Conservation (phyloP, 495 filamentous ascomycete genomes). For the Trichoderma orchidacearum region DNA sequence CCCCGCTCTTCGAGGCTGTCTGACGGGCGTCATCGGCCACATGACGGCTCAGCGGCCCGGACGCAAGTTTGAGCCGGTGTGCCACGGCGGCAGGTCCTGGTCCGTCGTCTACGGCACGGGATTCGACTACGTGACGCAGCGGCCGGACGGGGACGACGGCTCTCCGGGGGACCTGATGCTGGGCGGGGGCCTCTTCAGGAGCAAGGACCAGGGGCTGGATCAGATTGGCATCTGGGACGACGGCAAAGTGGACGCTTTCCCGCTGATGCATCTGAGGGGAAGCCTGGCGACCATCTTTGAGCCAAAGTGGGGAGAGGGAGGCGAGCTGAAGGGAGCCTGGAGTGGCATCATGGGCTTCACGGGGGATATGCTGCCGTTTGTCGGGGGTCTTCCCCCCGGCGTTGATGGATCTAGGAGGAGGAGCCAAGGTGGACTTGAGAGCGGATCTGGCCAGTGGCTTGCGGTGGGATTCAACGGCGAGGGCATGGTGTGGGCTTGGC, state of each 20-base stretch:
- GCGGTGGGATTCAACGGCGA: slow-evolving; percentile 31
- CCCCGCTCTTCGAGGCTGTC: slow-evolving; percentile 24
- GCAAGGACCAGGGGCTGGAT: slow-evolving; percentile 12
- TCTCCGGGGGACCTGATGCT: slow-evolving; percentile 16
- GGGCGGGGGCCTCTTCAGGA: slow-evolving; percentile 20
- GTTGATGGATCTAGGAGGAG: background rate
- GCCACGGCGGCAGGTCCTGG: slow-evolving; percentile 12
- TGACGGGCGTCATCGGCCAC: slow-evolving; percentile 32
- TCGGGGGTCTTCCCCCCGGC: slow-evolving; percentile 19
- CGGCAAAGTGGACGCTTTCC: slow-evolving; percentile 9
- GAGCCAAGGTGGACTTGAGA: background rate
- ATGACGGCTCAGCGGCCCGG: slow-evolving; percentile 28
- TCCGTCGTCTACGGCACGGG: slow-evolving; percentile 17
- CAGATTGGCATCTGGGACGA: slow-evolving; percentile 23
- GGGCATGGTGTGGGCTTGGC: slow-evolving; percentile 35
- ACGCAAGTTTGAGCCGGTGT: background rate
- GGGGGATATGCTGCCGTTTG: slow-evolving; percentile 29
- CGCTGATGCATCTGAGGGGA: slow-evolving; percentile 11
- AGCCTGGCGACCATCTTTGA: slow-evolving; percentile 12
- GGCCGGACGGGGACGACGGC: slow-evolving; percentile 3
- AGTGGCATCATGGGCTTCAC: slow-evolving; percentile 32
- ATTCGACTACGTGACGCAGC: slow-evolving; percentile 24
- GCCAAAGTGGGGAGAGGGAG: background rate
- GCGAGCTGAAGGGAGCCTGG: slow-evolving; percentile 16
- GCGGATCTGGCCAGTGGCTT: slow-evolving; percentile 26